A percentile compares a stretch with the other conserved stretches of the same genome.
Conservation (phyloP, 371 early-diverging fungal species). For the Circinella umbellata region DNA sequence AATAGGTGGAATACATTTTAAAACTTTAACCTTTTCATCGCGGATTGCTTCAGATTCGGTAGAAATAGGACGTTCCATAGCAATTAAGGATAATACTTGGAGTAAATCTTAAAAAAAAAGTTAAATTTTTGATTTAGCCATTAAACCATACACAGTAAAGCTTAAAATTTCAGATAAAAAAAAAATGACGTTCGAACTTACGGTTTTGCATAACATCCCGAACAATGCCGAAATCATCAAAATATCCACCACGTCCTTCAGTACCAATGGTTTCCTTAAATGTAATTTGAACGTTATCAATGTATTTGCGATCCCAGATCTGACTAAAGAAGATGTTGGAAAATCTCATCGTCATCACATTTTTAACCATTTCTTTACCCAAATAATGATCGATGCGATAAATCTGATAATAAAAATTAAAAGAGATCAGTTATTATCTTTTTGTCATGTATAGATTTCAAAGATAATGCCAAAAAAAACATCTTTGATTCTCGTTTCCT, state of each 20-base stretch:
- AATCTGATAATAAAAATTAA: constrained; percentile 55
- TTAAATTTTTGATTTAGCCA: neutral
- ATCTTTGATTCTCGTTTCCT: no score
- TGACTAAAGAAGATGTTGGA: constrained; percentile 94
- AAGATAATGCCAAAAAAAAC: no score
- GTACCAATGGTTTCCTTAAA: constrained; percentile 99
- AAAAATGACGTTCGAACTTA: constrained; percentile 32
- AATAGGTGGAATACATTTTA: constrained; percentile 83
- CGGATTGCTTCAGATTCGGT: constrained; percentile 90
- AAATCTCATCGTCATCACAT: constrained; percentile 92
- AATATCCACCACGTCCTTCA: constrained; percentile 98
- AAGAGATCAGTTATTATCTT: neutral
- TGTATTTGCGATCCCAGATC: constrained; percentile 89
- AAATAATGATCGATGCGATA: constrained; percentile 99
- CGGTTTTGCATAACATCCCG: constrained; percentile 99
- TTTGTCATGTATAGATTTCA: neutral
- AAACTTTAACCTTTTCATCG: constrained; percentile 91
- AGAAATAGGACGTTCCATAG: constrained; percentile 92
- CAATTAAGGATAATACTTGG: constrained; percentile 90
- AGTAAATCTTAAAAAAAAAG: constrained; percentile 66
- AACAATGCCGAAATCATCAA: constrained; percentile 99
- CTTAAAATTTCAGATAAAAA: neutral
- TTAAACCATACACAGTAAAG: neutral
- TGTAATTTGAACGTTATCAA: constrained; percentile 96
- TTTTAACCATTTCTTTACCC: constrained; percentile 99